These are phyloP conservation scores for Delonix regia DNA, from an alignment of 306 rosid species.

Conservation along the genomic window DNA sequence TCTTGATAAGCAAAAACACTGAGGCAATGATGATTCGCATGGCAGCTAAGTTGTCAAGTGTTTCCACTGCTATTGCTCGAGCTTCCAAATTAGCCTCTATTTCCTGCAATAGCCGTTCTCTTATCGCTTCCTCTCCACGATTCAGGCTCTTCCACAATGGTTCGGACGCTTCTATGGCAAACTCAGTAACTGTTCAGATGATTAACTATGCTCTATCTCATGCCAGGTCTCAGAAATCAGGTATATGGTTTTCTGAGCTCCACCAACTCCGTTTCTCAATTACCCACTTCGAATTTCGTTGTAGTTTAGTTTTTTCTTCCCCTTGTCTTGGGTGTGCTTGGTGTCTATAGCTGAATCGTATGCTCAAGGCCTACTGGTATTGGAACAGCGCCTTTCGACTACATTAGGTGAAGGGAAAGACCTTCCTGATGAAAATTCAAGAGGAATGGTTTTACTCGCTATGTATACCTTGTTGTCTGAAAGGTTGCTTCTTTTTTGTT, in stretches of 20 bases:
- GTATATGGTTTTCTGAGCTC: constrained; percentile 34
- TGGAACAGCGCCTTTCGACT: constrained; percentile 73
- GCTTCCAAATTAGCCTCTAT: constrained; percentile 39
- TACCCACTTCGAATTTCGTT: constrained; percentile 14
- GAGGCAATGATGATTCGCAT: constrained; percentile 55
- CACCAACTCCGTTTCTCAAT: constrained; percentile 5
- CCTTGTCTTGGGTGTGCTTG: constrained; percentile 14
- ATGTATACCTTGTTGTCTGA: constrained; percentile 75
- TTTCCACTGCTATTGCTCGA: constrained; percentile 37
- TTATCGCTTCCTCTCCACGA: constrained; percentile 29
- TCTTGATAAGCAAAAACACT: neutral
- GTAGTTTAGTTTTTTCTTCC: constrained; percentile 18
- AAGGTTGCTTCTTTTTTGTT: constrained; percentile 48
- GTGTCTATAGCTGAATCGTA: constrained; percentile 67
- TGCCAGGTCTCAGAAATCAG: constrained; percentile 80
- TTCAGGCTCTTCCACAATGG: constrained; percentile 54
- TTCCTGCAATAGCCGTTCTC: constrained; percentile 19
- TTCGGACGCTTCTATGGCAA: constrained; percentile 46
- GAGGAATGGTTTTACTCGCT: constrained; percentile 75
- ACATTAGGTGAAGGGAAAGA: constrained; percentile 60
- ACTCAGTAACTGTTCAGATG: constrained; percentile 70
- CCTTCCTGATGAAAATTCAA: constrained; percentile 54
- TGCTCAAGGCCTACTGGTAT: constrained; percentile 62
- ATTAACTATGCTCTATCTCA: constrained; percentile 73
- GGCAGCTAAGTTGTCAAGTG: constrained; percentile 47